These are phyloP conservation scores for Oemleria cerasiformis DNA, from an alignment of 306 rosid species.

Conservation along the genomic window DNA sequence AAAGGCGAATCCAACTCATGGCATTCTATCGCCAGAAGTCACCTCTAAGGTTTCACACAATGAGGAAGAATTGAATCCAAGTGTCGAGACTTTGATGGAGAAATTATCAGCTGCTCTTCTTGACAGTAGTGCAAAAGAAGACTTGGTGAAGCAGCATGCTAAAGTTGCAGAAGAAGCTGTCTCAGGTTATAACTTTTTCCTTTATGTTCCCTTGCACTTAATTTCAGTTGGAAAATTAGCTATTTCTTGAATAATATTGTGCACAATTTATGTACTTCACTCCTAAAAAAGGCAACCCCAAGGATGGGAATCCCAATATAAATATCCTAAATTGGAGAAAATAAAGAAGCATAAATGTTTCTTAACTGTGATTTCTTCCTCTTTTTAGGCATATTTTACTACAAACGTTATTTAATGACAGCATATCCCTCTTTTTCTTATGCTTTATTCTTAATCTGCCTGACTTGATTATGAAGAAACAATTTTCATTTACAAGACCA, in stretches of 20 bases:
- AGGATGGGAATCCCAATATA: background rate
- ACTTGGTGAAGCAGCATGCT: constrained; percentile 71
- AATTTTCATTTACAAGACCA: background rate
- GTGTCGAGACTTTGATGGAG: constrained; percentile 47
- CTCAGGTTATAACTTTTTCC: constrained; percentile 42
- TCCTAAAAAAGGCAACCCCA: background rate
- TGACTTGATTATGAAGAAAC: background rate
- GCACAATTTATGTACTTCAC: background rate
- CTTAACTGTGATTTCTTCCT: background rate
- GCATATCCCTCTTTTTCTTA: background rate
- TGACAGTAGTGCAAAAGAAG: constrained; percentile 63
- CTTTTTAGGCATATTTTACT: background rate
- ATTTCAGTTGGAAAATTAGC: background rate
- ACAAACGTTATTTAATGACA: background rate
- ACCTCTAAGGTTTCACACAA: constrained; percentile 44
- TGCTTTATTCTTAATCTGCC: background rate
- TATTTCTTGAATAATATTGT: constrained; percentile 12
- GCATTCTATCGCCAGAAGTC: constrained; percentile 61
- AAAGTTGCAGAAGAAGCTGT: constrained; percentile 92
- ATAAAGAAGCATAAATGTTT: background rate
- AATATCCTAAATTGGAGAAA: background rate
- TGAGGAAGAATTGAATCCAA: constrained; percentile 44
- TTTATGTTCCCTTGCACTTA: constrained; percentile 4
- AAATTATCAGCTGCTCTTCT: constrained; percentile 63
- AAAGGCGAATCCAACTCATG: constrained; percentile 54